phyloP scores from a whole-genome alignment of 176 grass and related monocot genomes.

The Zoysia pacifica region DNA sequence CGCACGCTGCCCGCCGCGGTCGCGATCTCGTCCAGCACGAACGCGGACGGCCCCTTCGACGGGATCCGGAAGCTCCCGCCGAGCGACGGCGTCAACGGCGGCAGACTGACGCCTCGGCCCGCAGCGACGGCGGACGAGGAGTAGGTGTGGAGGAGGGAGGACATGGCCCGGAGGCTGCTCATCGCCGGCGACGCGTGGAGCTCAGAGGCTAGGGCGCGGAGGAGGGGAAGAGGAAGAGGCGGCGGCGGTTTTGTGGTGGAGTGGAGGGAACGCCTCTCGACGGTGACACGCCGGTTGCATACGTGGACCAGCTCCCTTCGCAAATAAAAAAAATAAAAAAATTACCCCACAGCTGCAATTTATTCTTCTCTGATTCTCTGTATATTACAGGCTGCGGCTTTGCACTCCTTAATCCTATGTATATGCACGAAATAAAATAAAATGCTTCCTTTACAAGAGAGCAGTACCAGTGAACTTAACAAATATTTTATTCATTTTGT shows the following conservation, averaged over 20 bases:
- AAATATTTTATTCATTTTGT: constrained; percentile 8
- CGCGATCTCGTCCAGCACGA: constrained; percentile 68
- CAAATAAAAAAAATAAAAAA: constrained; percentile 25
- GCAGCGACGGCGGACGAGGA: constrained; percentile 35
- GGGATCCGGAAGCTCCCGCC: constrained; percentile 44
- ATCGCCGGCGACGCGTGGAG: constrained; percentile 45
- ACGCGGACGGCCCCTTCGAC: constrained; percentile 44
- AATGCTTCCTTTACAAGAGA: neutral
- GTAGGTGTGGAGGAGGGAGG: constrained; percentile 59
- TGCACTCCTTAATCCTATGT: too few species aligned
- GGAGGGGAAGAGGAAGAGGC: neutral
- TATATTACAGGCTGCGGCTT: neutral
- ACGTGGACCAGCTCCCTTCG: constrained; percentile 48
- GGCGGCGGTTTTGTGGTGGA: constrained; percentile 47
- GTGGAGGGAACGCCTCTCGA: constrained; percentile 50
- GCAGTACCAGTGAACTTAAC: neutral
- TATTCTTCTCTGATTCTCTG: neutral
- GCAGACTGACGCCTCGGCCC: constrained; percentile 33
- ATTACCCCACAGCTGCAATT: neutral
- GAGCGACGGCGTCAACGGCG: constrained; percentile 29
- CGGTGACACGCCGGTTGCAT: constrained; percentile 43
- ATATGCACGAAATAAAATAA: neutral
- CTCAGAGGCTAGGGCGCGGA: constrained; percentile 42
- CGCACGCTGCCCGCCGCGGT: constrained; percentile 41
- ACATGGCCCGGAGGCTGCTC: constrained; percentile 65